Evolutionary conservation across 768 basidiomycete species (phyloP), one percentile per base, ranked within the genome.

Genomic region (Mycena vitilis): DNA sequence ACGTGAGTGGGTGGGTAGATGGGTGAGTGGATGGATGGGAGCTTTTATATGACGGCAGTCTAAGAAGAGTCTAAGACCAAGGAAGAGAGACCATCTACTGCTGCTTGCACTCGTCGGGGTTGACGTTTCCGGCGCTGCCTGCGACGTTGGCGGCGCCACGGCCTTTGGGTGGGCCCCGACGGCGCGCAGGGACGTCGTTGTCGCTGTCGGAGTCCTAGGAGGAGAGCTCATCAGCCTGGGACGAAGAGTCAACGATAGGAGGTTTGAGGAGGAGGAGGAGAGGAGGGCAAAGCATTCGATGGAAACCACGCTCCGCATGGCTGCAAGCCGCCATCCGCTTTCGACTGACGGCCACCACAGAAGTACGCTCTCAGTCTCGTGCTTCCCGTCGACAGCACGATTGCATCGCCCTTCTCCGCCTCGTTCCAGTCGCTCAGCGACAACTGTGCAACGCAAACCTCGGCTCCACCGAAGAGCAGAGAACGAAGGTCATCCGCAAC

Each of bases 71-170:
- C 44, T 45, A 45, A 45, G 44, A 8, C 40, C 11, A 40, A 40
- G 40, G 40, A 10, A 15, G 40, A 40, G 40, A 10, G 40, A 15
- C 30, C 30, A 1, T 40, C 38, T 60, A 96, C 90, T 96, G 95
- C 78, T 95, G 92, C 84, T 95, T 95, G 86, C 95, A 96, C 78
- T 96, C 95, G 76, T 95, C 91, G 1, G 93, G 89, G 77, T 93
- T 90, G 63, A 85, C 85, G 72, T 86, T 86, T 20, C 54, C 54
- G 42, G 78, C 79, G 53, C 79, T 85, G 10, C 78, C 81, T 38
- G 30, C 30, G 30, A 30, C 30, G 30, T 75, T 71, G 10, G 81
- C 79, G 22, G 80, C 84, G 47, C 81, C 83, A 64, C 87, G 85
- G 57, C 86, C 85, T 79, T 89, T 91, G 72, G 88, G 84, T 69